Conservation (phyloP, 75 land plant genomes). For the Sequoia sempervirens region DNA sequence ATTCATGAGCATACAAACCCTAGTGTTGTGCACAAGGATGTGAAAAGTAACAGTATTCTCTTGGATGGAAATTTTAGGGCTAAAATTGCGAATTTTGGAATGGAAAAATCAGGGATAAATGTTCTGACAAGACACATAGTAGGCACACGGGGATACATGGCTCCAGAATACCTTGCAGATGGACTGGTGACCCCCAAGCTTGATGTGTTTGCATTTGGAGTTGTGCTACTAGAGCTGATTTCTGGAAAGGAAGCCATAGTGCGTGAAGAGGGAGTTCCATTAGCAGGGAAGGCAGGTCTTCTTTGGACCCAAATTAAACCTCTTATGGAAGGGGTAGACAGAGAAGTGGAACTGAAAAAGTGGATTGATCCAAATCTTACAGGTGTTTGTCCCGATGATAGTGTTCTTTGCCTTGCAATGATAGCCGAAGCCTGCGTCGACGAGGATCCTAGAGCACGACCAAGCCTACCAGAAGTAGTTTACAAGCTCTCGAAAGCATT, state of each 20-base stretch:
- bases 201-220: too few species aligned
- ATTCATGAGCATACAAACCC: too few species aligned
- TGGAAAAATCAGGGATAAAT: too few species aligned
- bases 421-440: slow-evolving; percentile 54
- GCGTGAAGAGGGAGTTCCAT: slow-evolving; percentile 11
- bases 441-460: slow-evolving; percentile 42
- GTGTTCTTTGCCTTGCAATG: slow-evolving; percentile 37
- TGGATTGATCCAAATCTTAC: slow-evolving; percentile 55
- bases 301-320: slow-evolving; percentile 12
- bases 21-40: slow-evolving; percentile 35
- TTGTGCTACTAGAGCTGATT: too few species aligned
- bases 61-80: slow-evolving; percentile 70
- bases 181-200: too few species aligned
- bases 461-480: slow-evolving; percentile 33
- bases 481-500: not conserved
- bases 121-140: too few species aligned
- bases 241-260: too few species aligned
- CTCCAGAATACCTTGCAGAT: too few species aligned
- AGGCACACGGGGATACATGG: too few species aligned
- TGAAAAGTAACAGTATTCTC: slow-evolving; percentile 88
- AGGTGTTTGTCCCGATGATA: slow-evolving; percentile 38
- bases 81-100: too few species aligned
- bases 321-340: slow-evolving; percentile 22
- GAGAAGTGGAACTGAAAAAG: slow-evolving; percentile 31
- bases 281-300: slow-evolving; percentile 25